Percentiles rank a stretch among this genome's conserved stretches.
These are phyloP conservation scores for Ceratocystis diversiconidia DNA, from an alignment of 2,329 filamentous ascomycete genomes.

Conservation along the genomic window DNA sequence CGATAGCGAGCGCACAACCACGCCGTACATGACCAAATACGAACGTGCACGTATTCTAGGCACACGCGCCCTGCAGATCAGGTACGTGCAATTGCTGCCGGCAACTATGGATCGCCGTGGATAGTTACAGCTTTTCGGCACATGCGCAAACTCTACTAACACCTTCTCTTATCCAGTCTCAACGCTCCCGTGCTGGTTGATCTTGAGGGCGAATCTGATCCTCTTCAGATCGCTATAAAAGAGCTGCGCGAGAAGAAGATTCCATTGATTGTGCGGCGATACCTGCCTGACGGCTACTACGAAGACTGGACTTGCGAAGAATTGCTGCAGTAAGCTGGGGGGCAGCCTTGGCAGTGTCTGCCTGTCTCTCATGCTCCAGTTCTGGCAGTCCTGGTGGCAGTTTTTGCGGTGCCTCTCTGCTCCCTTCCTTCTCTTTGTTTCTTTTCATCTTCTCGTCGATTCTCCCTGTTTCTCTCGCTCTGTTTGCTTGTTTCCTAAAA, in stretches of 20 bases:
- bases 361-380: neutral
- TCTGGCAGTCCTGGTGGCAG: neutral
- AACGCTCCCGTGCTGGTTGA: constrained; percentile 95
- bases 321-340: constrained; percentile 45
- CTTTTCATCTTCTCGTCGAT: neutral
- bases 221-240: constrained; percentile 92
- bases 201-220: constrained; percentile 93
- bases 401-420: neutral
- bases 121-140: neutral
- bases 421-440: neutral
- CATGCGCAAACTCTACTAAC: neutral
- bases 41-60: constrained; percentile 87
- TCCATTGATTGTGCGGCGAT: constrained; percentile 82
- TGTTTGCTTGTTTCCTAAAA: constrained; percentile 1
- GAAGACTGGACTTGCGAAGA: constrained; percentile 99
- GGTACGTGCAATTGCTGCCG: constrained; percentile 37
- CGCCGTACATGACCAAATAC: constrained; percentile 99
- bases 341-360: neutral
- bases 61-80: constrained; percentile 88
- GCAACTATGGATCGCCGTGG: neutral
- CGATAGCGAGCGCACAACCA: constrained; percentile 76
- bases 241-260: constrained; percentile 98
- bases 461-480: neutral
- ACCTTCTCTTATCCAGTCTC: constrained; percentile 46
- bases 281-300: constrained; percentile 93